These are phyloP conservation scores for Acanthamoeba sp. DNA, from an alignment of 208 protist genomes.

Conservation along the genomic window DNA sequence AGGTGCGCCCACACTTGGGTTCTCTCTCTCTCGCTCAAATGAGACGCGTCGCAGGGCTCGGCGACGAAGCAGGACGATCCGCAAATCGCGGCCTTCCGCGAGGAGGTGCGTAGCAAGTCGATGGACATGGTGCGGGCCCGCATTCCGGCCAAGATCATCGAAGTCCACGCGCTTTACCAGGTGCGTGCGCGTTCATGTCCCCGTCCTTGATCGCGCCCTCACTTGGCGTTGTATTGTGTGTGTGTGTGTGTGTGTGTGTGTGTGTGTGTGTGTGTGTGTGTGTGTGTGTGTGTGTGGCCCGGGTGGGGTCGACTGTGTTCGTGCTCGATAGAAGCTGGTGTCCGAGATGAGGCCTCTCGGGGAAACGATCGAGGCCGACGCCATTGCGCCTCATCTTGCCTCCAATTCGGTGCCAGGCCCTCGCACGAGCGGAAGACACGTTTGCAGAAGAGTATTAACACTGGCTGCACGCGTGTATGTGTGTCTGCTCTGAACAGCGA, in stretches of 20 bases:
- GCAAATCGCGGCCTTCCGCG: not conserved
- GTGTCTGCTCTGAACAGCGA: constrained; percentile 1
- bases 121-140: not conserved
- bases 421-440: no score
- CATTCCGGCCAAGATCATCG: constrained; percentile 33
- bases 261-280: not conserved
- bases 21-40: not conserved
- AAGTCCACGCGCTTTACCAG: not conserved
- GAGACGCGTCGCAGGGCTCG: not conserved
- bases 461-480: not conserved
- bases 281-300: not conserved
- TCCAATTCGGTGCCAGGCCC: not conserved
- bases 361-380: not conserved
- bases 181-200: no score
- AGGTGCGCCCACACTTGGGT: not conserved
- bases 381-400: not conserved
- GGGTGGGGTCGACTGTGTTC: not conserved
- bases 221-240: no score
- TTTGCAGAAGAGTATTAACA: not conserved
- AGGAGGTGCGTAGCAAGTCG: not conserved
- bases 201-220: no score
- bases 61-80: not conserved
- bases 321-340: not conserved
- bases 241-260: no score
- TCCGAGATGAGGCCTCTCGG: not conserved